These are phyloP conservation scores for Chalciporus piperatus DNA, from an alignment of 768 basidiomycete species.

Conservation along the genomic window DNA sequence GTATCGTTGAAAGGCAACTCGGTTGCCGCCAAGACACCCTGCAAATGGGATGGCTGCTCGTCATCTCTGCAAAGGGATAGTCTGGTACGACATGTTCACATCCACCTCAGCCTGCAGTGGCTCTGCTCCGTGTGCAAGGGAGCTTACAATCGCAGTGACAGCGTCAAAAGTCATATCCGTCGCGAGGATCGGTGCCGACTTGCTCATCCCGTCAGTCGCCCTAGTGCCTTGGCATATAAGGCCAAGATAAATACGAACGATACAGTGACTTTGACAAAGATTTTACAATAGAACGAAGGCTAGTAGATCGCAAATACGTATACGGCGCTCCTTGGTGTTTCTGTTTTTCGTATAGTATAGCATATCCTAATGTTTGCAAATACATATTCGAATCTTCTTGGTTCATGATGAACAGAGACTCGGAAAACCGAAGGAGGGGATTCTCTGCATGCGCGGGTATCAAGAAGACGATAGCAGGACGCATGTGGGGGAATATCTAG, in stretches of 20 bases:
- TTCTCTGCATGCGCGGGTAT: conserved; percentile 7
- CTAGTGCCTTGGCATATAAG: conserved; percentile 15
- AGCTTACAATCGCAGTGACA: conserved; percentile 16
- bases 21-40: not conserved
- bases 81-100: conserved; percentile 16
- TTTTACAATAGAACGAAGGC: conserved; percentile 4
- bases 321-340: conserved; percentile 2
- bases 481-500: not conserved
- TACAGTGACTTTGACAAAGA: conserved; percentile 20
- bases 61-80: not conserved
- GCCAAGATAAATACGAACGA: conserved; percentile 1
- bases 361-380: conserved; percentile 14
- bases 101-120: conserved; percentile 17
- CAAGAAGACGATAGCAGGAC: conserved; percentile 2
- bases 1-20: conserved; percentile 1
- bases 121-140: conserved; percentile 16
- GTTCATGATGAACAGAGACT: conserved; percentile 4
- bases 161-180: conserved; percentile 8
- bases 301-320: not conserved
- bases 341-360: conserved; percentile 15
- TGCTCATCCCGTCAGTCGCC: conserved; percentile 6
- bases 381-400: not conserved
- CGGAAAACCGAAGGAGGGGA: not conserved
- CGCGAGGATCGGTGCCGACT: not conserved
- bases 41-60: conserved; percentile 16